Conservation (phyloP, 108 stramenopile species). For the Conticribra weissflogii region DNA sequence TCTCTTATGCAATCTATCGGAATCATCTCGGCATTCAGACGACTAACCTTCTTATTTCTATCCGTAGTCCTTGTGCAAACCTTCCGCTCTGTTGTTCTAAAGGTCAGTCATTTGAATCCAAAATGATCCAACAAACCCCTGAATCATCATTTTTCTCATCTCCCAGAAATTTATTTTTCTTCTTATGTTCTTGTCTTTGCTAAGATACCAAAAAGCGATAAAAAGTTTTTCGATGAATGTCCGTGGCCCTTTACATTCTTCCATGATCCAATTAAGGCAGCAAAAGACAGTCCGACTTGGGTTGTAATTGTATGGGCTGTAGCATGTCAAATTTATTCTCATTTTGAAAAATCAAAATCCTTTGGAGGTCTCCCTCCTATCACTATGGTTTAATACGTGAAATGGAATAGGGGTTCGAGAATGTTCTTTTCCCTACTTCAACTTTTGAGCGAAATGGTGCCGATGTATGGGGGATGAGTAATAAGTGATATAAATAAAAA, state of each 20-base stretch:
- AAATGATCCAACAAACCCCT: neutral
- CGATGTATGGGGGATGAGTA: too few species aligned
- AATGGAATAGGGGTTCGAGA: too few species aligned
- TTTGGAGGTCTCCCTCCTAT: neutral
- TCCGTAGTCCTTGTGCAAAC: slow-evolving; percentile 31
- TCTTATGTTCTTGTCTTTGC: neutral
- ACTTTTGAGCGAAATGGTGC: too few species aligned
- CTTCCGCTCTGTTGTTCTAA: slow-evolving; percentile 35
- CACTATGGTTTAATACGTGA: neutral
- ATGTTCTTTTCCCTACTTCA: neutral
- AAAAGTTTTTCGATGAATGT: slow-evolving; percentile 53
- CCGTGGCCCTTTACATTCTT: slow-evolving; percentile 71
- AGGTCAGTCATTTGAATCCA: slow-evolving; percentile 28
- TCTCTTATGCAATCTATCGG: slow-evolving; percentile 23
- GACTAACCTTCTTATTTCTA: slow-evolving; percentile 35
- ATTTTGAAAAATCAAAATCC: slow-evolving; percentile 19
- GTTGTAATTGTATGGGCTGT: slow-evolving; percentile 32
- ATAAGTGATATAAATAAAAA: too few species aligned
- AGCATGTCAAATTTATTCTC: slow-evolving; percentile 37
- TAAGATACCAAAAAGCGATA: slow-evolving; percentile 41
- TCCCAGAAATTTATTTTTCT: neutral
- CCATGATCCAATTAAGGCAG: slow-evolving; percentile 51
- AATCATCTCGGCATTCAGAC: slow-evolving; percentile 17
- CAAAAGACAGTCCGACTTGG: slow-evolving; percentile 54
- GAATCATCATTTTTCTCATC: neutral